Evolutionary conservation across 257 asterid species (phyloP).

Genomic region (Eucommia ulmoides): DNA sequence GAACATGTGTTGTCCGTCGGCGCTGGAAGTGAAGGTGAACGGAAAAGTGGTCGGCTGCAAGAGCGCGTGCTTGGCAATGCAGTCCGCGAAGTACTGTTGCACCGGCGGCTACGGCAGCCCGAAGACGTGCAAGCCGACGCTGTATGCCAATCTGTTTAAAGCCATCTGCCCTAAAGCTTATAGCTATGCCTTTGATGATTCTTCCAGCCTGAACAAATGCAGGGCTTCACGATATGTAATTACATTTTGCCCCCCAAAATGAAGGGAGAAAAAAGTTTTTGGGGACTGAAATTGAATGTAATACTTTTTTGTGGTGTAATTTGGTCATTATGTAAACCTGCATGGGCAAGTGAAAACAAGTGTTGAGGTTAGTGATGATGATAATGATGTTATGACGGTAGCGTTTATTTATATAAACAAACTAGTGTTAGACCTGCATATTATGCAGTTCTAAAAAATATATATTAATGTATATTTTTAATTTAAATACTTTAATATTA

Average conservation of each 20-base stretch:
- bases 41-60: slow-evolving; percentile 78
- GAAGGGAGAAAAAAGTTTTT: slow-evolving; percentile 1
- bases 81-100: slow-evolving; percentile 80
- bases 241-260: slow-evolving; percentile 79
- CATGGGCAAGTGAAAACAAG: too few relatives aligned
- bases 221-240: slow-evolving; percentile 69
- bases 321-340: too few relatives aligned
- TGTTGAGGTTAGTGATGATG: too few relatives aligned
- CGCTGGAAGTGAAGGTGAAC: slow-evolving; percentile 60
- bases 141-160: slow-evolving; percentile 66
- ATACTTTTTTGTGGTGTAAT: neutral
- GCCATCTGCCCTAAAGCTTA: slow-evolving; percentile 92
- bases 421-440: too few relatives aligned
- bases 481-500: too few relatives aligned
- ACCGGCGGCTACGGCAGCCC: slow-evolving; percentile 69
- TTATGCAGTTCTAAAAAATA: too few relatives aligned
- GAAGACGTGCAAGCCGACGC: slow-evolving; percentile 56
- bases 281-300: neutral
- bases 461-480: too few relatives aligned
- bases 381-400: too few relatives aligned
- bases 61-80: slow-evolving; percentile 88
- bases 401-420: too few relatives aligned
- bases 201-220: slow-evolving; percentile 73
- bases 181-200: slow-evolving; percentile 83
- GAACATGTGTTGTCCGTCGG: slow-evolving; percentile 78